Conservation (phyloP, 176 grass and related monocot species). For the Triticum turgidum region DNA sequence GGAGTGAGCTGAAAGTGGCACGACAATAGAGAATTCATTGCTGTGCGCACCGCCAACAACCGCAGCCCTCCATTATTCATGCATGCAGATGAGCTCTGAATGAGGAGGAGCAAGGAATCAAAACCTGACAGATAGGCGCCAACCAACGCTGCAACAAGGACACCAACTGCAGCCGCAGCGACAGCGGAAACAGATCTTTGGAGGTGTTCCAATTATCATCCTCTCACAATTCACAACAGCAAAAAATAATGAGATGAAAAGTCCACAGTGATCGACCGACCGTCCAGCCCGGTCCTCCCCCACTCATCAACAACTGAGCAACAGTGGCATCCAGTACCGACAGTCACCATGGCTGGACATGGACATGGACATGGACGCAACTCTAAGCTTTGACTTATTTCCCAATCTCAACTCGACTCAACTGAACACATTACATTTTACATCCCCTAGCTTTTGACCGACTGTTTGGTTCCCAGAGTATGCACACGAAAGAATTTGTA, state of each 20-base stretch:
- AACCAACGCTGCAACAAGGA: conserved; percentile 22
- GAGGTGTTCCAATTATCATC: neutral
- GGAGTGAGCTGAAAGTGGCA: neutral
- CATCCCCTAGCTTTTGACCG: neutral
- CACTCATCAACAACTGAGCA: neutral
- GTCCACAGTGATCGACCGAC: neutral
- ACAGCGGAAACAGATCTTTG: neutral
- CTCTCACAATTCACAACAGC: neutral
- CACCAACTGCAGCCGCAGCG: neutral
- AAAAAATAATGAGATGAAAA: neutral
- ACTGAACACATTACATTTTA: neutral
- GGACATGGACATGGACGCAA: conserved; percentile 20
- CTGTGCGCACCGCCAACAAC: conserved; percentile 4
- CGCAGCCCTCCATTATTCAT: neutral
- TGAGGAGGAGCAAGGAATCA: conserved; percentile 1
- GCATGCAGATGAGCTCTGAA: neutral
- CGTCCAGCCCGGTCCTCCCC: too few species aligned
- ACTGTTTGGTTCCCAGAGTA: conserved; percentile 44
- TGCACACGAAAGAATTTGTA: conserved; percentile 79
- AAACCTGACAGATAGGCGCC: conserved; percentile 50
- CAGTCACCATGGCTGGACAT: too few species aligned
- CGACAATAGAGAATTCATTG: conserved; percentile 30
- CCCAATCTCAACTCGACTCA: conserved; percentile 43
- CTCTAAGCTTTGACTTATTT: conserved; percentile 39
- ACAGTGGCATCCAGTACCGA: too few species aligned